A percentile compares a stretch with the other conserved stretches of the same genome.
Conservation (phyloP, 495 filamentous ascomycete species). For the Aspergillus funiculosus region DNA sequence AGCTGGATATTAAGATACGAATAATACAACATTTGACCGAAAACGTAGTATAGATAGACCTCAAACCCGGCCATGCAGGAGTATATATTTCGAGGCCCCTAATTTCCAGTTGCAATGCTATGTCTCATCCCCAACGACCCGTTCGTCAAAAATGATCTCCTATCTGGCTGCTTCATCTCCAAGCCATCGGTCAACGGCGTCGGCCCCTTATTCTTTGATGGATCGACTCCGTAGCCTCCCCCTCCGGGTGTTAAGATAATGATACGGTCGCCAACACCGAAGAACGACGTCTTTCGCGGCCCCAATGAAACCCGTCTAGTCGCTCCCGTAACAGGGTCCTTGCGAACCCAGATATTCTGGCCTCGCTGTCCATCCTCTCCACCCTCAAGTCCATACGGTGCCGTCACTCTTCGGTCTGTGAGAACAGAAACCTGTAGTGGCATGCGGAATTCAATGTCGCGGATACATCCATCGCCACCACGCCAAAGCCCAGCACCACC, state of each 20-base stretch:
- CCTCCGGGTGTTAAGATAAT: slow-evolving; percentile 14
- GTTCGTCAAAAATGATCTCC: slow-evolving; percentile 10
- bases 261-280: slow-evolving; percentile 8
- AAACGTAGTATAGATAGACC: too few relatives aligned
- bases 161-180: slow-evolving; percentile 5
- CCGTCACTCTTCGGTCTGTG: slow-evolving; percentile 75
- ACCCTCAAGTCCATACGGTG: slow-evolving; percentile 57
- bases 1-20: too few relatives aligned
- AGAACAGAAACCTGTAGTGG: slow-evolving; percentile 81
- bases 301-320: slow-evolving; percentile 8
- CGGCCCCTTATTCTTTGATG: neutral
- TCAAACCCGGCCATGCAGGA: too few relatives aligned
- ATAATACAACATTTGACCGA: too few relatives aligned
- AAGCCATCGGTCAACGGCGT: neutral
- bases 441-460: slow-evolving; percentile 35
- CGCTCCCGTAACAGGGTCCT: slow-evolving; percentile 12
- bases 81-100: too few relatives aligned
- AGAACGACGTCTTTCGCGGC: slow-evolving; percentile 12
- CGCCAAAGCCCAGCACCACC: slow-evolving; percentile 26
- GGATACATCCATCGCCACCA: slow-evolving; percentile 33
- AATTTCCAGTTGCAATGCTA: slow-evolving; percentile 12
- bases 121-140: slow-evolving; percentile 11
- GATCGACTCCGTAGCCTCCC: slow-evolving; percentile 8
- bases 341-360: slow-evolving; percentile 17
- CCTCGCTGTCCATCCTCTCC: slow-evolving; percentile 10